Evolutionary conservation across 192 early-diverging fungal species (phyloP).

Genomic region (Coemansia sp.): DNA sequence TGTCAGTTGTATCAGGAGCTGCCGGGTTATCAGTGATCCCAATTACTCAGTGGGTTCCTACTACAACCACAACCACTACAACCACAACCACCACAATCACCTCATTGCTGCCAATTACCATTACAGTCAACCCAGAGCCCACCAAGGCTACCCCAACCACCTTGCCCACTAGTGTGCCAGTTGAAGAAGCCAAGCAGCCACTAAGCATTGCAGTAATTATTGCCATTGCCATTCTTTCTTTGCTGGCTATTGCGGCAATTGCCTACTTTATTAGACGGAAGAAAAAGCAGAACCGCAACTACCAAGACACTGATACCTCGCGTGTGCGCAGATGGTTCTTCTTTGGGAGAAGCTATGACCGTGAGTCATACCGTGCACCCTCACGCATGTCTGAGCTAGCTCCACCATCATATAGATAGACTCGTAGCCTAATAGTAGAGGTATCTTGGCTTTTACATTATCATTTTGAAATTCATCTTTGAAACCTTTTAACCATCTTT

Average conservation of each 20-base stretch:
- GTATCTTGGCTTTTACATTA: not conserved
- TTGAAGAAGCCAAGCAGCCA: not conserved
- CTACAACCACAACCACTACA: not conserved
- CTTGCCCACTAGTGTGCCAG: not conserved
- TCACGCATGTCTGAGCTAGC: not conserved
- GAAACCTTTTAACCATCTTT: not conserved
- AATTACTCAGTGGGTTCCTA: not conserved
- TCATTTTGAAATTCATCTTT: not conserved
- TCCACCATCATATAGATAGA: not conserved
- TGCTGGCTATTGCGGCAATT: not conserved
- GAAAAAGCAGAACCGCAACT: not conserved
- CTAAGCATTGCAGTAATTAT: not conserved
- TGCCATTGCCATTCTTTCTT: not conserved
- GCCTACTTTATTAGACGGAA: not conserved
- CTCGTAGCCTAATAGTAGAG: not conserved
- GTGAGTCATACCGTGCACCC: not conserved
- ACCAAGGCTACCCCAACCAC: not conserved
- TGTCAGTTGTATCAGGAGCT: not conserved
- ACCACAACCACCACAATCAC: not conserved
- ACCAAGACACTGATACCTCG: not conserved
- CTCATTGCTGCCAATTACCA: not conserved
- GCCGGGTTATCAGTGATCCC: not conserved
- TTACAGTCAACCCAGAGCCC: not conserved
- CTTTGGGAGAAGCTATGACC: not conserved
- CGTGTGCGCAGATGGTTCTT: not conserved